Percentiles rank a stretch among this genome's conserved stretches.
These are phyloP conservation scores for Glycine latifolia DNA, from an alignment of 306 rosid genomes.

Conservation along the genomic window DNA sequence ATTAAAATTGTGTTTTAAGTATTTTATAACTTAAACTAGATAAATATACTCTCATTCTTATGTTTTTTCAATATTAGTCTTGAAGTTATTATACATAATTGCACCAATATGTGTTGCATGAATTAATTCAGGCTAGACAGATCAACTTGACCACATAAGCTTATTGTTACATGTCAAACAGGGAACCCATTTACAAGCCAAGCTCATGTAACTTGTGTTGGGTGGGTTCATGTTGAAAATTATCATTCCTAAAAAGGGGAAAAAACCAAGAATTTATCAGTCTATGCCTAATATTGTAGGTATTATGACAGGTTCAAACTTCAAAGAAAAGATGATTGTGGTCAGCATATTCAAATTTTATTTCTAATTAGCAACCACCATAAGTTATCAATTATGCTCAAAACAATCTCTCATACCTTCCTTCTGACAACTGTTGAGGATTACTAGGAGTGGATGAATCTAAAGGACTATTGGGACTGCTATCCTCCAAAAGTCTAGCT, in stretches of 20 bases:
- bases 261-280: constrained; percentile 12
- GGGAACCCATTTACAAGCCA: constrained; percentile 36
- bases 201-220: background rate
- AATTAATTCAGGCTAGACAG: constrained; percentile 28
- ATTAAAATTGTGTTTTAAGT: background rate
- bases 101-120: background rate
- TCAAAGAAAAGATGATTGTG: constrained; percentile 10
- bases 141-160: constrained; percentile 6
- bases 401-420: constrained; percentile 65
- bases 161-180: background rate
- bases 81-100: constrained; percentile 20
- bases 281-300: constrained; percentile 25
- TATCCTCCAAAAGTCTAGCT: constrained; percentile 79
- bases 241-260: constrained; percentile 2
- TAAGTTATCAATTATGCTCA: constrained; percentile 41
- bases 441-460: constrained; percentile 54
- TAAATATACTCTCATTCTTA: background rate
- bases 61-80: constrained; percentile 9
- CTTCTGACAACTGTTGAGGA: constrained; percentile 63
- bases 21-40: constrained; percentile 16
- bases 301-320: constrained; percentile 33
- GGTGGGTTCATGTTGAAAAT: constrained; percentile 21
- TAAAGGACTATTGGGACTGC: constrained; percentile 53
- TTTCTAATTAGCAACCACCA: constrained; percentile 26
- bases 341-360: constrained; percentile 27